Base-by-base conservation (phyloP, 2,329 filamentous ascomycete genomes). In the Colletotrichum limetticola region DNA sequence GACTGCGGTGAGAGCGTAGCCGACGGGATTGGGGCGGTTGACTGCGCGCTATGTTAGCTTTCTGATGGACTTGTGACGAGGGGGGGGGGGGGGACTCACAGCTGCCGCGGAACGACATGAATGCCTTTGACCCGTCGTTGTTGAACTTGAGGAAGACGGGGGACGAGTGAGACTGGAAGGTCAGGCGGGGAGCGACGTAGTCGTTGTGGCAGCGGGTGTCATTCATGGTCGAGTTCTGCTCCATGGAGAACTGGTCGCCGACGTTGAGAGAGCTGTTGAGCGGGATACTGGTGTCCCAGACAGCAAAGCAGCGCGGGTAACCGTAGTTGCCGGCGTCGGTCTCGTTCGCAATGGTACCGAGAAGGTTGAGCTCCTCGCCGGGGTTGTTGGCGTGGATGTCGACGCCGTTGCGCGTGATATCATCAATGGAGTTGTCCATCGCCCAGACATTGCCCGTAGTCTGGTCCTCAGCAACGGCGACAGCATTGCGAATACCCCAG, bases 401-500 rank as follows among this genome's bases (percentile, higher is more conserved):
- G n/a, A 85, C 76, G 11, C 87, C 88, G 60, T 86, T 81, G 37
- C 92, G 86, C 16, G 82, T 81, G 19, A 94, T 85, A 49, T 92
- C 81, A 80, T 94, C 92, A 9, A 90, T 90, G 2, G 89, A 92
- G 81, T 95, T 95, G 81, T 95, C 93, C 8, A 95, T 91, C 22
- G 84, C 85, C 83, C 86, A 90, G 71, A 91, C 84, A 22, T 85
- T 86, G 24, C 88, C 88, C 1, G 84, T 84, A 5, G 77, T 70
- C 1, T 86, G 87, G 66, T 94, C 86, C 80, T 93, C 92, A n/a
- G 85, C 91, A 4, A 95, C 82, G 11, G 92, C 93, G 5, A 94
- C 92, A 1, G 91, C 91, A 79, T 95, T 95, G 49, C 92, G 87
- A 65, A 95, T 84, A 12, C 93, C 93, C 92, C 92, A 95, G 19